Conservation (phyloP, 129 eudicot species). For the Tanacetum coccineum region DNA sequence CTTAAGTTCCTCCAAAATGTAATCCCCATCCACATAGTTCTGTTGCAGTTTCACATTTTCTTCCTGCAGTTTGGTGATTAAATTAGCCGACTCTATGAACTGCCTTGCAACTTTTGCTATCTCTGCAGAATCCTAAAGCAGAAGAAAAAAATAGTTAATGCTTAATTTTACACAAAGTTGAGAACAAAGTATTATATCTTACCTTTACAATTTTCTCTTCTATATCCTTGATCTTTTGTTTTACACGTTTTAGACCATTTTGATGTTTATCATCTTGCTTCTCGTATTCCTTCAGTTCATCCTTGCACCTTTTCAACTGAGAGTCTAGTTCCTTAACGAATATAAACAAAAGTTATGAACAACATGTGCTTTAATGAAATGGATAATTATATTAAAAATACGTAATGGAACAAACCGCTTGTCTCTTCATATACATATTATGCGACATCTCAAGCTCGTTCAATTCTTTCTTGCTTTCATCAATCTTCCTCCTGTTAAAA, state of each 20-base stretch:
- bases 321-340: constrained; percentile 64
- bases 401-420: constrained; percentile 51
- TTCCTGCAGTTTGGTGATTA: constrained; percentile 73
- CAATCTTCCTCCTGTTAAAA: constrained; percentile 40
- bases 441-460: constrained; percentile 84
- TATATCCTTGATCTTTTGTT: constrained; percentile 75
- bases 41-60: constrained; percentile 68
- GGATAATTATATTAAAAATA: no score
- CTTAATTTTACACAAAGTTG: neutral
- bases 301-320: constrained; percentile 53
- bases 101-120: constrained; percentile 58
- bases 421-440: constrained; percentile 57
- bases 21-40: constrained; percentile 61
- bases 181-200: constrained; percentile 16
- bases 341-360: neutral
- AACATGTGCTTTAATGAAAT: no score
- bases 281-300: constrained; percentile 83
- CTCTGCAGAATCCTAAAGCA: constrained; percentile 60
- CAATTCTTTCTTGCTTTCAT: constrained; percentile 47
- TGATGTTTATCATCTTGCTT: constrained; percentile 77
- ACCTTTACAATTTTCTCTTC: constrained; percentile 82
- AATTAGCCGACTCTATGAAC: constrained; percentile 51
- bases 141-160: constrained; percentile 12
- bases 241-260: constrained; percentile 79
- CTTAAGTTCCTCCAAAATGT: constrained; percentile 66